phyloP scores from a whole-genome alignment of 2,329 filamentous ascomycete species.

The Botrytis fabae region DNA sequence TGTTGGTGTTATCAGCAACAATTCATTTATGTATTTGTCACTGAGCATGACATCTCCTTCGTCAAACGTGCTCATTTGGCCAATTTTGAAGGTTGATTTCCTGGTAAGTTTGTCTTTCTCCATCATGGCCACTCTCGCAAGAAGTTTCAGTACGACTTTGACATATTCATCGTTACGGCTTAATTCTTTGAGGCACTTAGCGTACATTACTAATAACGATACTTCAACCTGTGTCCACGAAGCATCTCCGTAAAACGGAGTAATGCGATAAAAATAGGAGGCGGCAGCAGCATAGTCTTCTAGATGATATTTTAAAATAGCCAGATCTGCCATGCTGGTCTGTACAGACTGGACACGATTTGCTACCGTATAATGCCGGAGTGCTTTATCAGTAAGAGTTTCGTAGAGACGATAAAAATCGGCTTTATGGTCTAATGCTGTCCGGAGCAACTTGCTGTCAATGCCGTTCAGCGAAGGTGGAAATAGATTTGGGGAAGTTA shows the following conservation, averaged over 20 bases:
- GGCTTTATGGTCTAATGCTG: conserved; percentile 60
- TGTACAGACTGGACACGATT: conserved; percentile 77
- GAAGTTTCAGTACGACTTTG: conserved; percentile 69
- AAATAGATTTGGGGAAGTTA: background rate
- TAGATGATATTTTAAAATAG: conserved; percentile 76
- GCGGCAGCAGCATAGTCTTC: conserved; percentile 73
- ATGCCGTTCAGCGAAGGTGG: conserved; percentile 48
- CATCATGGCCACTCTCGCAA: conserved; percentile 64
- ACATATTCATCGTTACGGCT: conserved; percentile 78
- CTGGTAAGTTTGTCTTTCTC: conserved; percentile 51
- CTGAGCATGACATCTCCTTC: conserved; percentile 29
- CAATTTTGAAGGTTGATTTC: conserved; percentile 37
- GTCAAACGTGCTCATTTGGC: conserved; percentile 22
- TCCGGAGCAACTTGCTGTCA: conserved; percentile 56
- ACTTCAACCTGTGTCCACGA: conserved; percentile 80
- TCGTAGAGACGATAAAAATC: conserved; percentile 70
- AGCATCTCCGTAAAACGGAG: conserved; percentile 74
- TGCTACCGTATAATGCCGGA: conserved; percentile 79
- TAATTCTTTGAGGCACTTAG: conserved; percentile 76
- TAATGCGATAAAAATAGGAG: conserved; percentile 74
- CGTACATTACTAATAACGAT: conserved; percentile 83
- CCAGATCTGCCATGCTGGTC: conserved; percentile 78
- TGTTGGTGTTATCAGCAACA: conserved; percentile 37
- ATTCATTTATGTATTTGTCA: conserved; percentile 38
- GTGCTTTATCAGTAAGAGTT: conserved; percentile 78